Base-by-base conservation (phyloP, 352 stramenopile species). In the Phytophthora hibernalis region DNA sequence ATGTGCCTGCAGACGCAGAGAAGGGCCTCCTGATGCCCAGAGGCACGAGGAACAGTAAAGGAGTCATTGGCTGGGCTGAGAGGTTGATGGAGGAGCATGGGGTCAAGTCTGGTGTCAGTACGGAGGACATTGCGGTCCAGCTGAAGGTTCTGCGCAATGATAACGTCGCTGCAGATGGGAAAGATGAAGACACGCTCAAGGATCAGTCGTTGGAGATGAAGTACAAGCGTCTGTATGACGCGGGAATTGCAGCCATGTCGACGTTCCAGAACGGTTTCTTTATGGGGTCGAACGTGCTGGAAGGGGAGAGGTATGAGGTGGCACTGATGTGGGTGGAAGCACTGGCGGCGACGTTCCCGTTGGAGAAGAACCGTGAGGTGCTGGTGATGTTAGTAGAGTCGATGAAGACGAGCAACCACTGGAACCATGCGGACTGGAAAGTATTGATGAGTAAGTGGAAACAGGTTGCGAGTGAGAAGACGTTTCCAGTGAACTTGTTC, bases 261-360 rank as follows among this genome's bases (percentile, higher is more conserved):
- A 90, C 80, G 15, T 75, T 96, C 35, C 78, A 96, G 50, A 89
- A 84, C 21, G 80, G 78, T 10, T 86, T 96, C 40, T 93, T 93
- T 57, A 75, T 90, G 43, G 88, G 86, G 38, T 69, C 62, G 1
- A 80, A 70, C 38, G 65, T 87, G 30, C 70, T 95, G 18, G 80
- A 93, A 47, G 83, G n/a, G 76, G 76, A 88, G 55, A 76, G 83
- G 20, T 93, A 90, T 49, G 68, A 80, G 11, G 86, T 74, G 0
- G 87, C 85, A 18, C 42, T 92, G 28, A 72, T 75, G 60, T 96
- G 84, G 85, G 66, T 93, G 38, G 61, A 79, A 45, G 81, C 87
- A 16, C 69, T 95, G 18, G 72, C 73, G 0, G 76, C 66, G 1
- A 69, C 79, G 0, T 96, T 96, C 61, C 86, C 88, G 2, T 66